A percentile compares a stretch with the other conserved stretches of the same genome.
phyloP scores from a whole-genome alignment of 768 basidiomycete species.

The Lactarius hatsudake region DNA sequence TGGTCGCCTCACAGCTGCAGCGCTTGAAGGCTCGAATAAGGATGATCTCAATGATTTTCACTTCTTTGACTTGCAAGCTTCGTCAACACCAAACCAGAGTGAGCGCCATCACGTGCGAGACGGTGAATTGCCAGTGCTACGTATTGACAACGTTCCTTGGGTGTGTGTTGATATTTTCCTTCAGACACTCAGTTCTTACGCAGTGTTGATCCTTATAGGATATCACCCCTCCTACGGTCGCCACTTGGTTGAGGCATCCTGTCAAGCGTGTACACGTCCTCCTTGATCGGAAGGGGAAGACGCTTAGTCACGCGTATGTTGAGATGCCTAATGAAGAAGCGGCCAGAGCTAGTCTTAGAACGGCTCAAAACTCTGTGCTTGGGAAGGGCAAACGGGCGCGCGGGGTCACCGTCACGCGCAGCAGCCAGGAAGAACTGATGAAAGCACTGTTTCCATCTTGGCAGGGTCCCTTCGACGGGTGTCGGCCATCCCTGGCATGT shows the following conservation, averaged over 20 bases:
- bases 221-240: slow-evolving; percentile 75
- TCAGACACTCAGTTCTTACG: slow-evolving; percentile 2
- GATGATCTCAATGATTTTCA: slow-evolving; percentile 30
- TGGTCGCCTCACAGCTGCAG: slow-evolving; percentile 25
- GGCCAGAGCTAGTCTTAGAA: slow-evolving; percentile 64
- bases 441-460: slow-evolving; percentile 76
- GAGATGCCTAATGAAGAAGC: slow-evolving; percentile 62
- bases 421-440: slow-evolving; percentile 81
- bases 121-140: slow-evolving; percentile 57
- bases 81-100: slow-evolving; percentile 35
- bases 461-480: slow-evolving; percentile 71
- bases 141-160: slow-evolving; percentile 90
- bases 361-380: slow-evolving; percentile 58
- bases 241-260: slow-evolving; percentile 67
- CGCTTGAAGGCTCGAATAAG: slow-evolving; percentile 30
- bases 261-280: slow-evolving; percentile 72
- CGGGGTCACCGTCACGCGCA: slow-evolving; percentile 80
- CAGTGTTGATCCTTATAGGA: slow-evolving; percentile 46
- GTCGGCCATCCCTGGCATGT: slow-evolving; percentile 63
- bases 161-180: slow-evolving; percentile 40
- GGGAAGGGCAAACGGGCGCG: slow-evolving; percentile 76
- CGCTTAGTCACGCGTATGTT: slow-evolving; percentile 79
- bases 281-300: slow-evolving; percentile 79
- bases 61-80: slow-evolving; percentile 34
- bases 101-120: slow-evolving; percentile 12